phyloP scores from a whole-genome alignment of 768 basidiomycete genomes.

The Amanita pallidorosea region DNA sequence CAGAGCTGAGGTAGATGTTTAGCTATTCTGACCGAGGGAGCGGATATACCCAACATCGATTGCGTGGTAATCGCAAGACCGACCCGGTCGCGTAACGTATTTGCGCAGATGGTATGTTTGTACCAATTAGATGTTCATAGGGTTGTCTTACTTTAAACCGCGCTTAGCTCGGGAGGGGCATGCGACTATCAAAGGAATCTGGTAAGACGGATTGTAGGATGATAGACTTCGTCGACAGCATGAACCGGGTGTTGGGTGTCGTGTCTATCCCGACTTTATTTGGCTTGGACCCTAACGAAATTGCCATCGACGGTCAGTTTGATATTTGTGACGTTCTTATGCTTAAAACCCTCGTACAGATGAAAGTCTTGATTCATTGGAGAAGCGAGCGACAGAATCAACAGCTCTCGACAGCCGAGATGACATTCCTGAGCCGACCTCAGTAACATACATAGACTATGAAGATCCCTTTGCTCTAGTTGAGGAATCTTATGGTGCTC shows the following conservation, averaged over 20 bases:
- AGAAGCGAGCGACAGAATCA: slow-evolving; percentile 24
- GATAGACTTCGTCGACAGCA: slow-evolving; percentile 85
- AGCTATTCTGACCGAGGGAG: slow-evolving; percentile 89
- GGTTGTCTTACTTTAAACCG: background rate
- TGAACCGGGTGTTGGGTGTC: slow-evolving; percentile 55
- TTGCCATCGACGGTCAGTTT: slow-evolving; percentile 47
- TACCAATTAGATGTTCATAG: background rate
- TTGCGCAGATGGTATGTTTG: slow-evolving; percentile 77
- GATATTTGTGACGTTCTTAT: background rate
- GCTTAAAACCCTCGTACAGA: slow-evolving; percentile 25
- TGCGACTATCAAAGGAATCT: slow-evolving; percentile 73
- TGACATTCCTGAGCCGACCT: slow-evolving; percentile 42
- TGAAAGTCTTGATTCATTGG: slow-evolving; percentile 37
- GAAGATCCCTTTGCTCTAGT: slow-evolving; percentile 62
- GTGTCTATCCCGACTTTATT: slow-evolving; percentile 76
- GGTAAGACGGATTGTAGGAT: slow-evolving; percentile 80
- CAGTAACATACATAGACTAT: slow-evolving; percentile 67
- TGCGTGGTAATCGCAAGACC: slow-evolving; percentile 84
- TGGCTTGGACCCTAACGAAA: slow-evolving; percentile 66
- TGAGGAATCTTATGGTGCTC: slow-evolving; percentile 35
- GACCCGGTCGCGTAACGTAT: slow-evolving; percentile 80
- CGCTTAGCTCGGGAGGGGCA: slow-evolving; percentile 81
- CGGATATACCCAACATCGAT: slow-evolving; percentile 92
- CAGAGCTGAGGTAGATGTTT: background rate
- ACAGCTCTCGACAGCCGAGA: slow-evolving; percentile 15